These are phyloP conservation scores for Pachysandra terminalis DNA, from an alignment of 164 flowering plant genomes.

Conservation along the genomic window DNA sequence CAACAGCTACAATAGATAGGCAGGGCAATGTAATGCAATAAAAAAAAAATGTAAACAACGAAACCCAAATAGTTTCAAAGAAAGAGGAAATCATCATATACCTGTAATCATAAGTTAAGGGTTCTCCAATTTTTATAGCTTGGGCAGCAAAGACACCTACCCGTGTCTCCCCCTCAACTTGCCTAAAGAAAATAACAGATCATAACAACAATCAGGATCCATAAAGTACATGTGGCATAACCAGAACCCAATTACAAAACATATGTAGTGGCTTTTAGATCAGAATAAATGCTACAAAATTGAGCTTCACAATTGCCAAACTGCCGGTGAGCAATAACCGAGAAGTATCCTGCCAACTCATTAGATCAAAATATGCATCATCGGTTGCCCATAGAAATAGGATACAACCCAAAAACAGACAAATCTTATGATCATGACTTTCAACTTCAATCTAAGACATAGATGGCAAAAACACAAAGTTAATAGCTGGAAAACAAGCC, in stretches of 20 bases:
- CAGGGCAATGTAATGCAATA: not conserved
- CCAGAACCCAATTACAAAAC: too few species aligned
- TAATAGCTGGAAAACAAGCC: not conserved
- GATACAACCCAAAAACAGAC: not conserved
- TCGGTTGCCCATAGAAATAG: not conserved
- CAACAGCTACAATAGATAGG: not conserved
- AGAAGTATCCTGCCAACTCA: too few species aligned
- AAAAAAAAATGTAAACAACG: not conserved
- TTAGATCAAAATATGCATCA: too few species aligned
- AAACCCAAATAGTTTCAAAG: not conserved
- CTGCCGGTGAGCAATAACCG: too few species aligned
- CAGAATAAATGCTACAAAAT: too few species aligned
- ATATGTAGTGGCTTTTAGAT: too few species aligned
- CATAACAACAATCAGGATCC: not conserved
- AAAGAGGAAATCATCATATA: constrained; percentile 15
- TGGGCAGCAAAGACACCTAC: constrained; percentile 90
- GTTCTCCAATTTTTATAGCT: constrained; percentile 64
- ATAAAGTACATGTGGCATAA: not conserved
- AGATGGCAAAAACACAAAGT: not conserved
- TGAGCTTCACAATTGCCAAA: too few species aligned
- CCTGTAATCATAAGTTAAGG: constrained; percentile 92
- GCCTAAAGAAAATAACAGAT: constrained; percentile 39
- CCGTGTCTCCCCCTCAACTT: constrained; percentile 88
- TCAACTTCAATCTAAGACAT: not conserved
- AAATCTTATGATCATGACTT: not conserved